Evolutionary conservation across 192 early-diverging fungal genomes (phyloP).

Genomic region (Pecoramyces ruminantium): DNA sequence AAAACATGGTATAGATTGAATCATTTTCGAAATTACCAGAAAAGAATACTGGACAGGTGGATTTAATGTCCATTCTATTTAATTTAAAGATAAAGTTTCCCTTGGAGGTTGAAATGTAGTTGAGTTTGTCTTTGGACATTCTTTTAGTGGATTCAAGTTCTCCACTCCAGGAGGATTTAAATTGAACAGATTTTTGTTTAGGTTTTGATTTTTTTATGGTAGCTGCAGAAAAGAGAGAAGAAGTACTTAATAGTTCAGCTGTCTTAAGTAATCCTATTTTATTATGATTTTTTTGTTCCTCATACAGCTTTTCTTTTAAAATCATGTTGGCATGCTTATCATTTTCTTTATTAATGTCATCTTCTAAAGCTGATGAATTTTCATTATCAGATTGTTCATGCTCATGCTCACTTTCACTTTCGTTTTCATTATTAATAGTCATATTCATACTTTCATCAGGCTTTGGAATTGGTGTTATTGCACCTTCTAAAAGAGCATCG

Average conservation of each 20-base stretch:
- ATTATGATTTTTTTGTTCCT: not conserved
- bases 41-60: not conserved
- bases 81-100: not conserved
- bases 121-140: not conserved
- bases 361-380: not conserved
- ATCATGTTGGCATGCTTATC: not conserved
- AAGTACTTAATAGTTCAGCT: not conserved
- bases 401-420: too few relatives aligned
- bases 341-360: not conserved
- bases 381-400: not conserved
- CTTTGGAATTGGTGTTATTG: too few relatives aligned
- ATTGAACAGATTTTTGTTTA: not conserved
- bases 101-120: not conserved
- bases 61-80: not conserved
- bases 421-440: too few relatives aligned
- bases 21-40: not conserved
- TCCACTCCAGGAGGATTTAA: not conserved
- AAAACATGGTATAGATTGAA: not conserved
- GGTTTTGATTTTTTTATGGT: not conserved
- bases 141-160: not conserved
- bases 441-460: not conserved
- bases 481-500: too few relatives aligned
- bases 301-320: not conserved
- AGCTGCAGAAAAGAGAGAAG: not conserved
- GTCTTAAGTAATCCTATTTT: not conserved